Evolutionary conservation across 1,284 basidiomycete species (phyloP).

Genomic region (Veloporphyrellus conicus): DNA sequence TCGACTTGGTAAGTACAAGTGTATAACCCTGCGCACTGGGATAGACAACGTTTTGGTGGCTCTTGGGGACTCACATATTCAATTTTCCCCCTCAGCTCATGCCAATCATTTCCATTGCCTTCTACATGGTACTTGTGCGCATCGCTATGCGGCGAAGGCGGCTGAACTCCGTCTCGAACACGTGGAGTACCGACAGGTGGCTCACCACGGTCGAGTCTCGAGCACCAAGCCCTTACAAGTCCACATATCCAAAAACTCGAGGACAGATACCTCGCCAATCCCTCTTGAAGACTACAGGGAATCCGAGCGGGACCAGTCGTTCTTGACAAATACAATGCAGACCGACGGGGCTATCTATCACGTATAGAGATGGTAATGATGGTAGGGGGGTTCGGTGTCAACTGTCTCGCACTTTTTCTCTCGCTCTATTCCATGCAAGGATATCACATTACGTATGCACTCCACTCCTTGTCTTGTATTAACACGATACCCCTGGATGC

Average conservation of each 20-base stretch:
- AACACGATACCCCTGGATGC: too few relatives aligned
- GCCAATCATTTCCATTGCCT: background rate
- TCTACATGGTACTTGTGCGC: background rate
- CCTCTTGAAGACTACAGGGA: background rate
- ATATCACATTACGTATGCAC: too few relatives aligned
- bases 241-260: background rate
- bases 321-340: background rate
- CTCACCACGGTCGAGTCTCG: background rate
- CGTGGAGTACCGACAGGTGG: background rate
- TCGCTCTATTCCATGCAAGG: too few relatives aligned
- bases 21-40: too few relatives aligned
- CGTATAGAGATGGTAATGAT: background rate
- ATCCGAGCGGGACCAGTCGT: background rate
- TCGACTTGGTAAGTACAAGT: constrained; percentile 31
- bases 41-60: too few relatives aligned
- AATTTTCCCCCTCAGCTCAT: background rate
- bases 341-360: background rate
- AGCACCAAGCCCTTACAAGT: background rate
- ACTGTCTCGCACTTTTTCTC: too few relatives aligned
- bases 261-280: background rate
- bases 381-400: too few relatives aligned
- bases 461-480: too few relatives aligned
- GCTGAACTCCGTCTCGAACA: background rate
- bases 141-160: background rate
- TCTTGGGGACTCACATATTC: too few relatives aligned